These are phyloP conservation scores for Tolypocladium pustulatum DNA, from an alignment of 2,329 filamentous ascomycete genomes.

Conservation along the genomic window DNA sequence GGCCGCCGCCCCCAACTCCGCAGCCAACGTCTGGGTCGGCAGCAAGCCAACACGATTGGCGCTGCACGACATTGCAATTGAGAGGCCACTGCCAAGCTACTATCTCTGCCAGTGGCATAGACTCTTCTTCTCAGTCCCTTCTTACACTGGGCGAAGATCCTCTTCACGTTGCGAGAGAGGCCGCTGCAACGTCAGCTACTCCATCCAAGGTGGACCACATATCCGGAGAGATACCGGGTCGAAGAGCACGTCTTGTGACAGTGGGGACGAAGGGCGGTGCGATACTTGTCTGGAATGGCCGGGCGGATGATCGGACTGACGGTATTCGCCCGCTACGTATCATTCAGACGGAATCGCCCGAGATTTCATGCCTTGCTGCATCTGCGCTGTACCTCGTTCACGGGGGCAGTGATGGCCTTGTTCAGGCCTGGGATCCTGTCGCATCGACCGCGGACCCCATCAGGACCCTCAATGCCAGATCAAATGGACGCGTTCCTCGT, in stretches of 20 bases:
- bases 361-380: constrained; percentile 72
- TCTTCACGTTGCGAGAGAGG: constrained; percentile 32
- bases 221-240: constrained; percentile 63
- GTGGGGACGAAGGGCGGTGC: constrained; percentile 68
- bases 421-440: constrained; percentile 94
- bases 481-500: constrained; percentile 72
- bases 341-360: constrained; percentile 83
- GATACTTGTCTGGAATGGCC: constrained; percentile 79
- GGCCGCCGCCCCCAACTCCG: constrained; percentile 13
- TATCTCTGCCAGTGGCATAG: constrained; percentile 62
- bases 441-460: constrained; percentile 70
- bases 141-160: constrained; percentile 72
- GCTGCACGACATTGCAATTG: constrained; percentile 27
- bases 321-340: constrained; percentile 61
- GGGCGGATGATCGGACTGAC: constrained; percentile 39
- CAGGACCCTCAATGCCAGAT: constrained; percentile 76
- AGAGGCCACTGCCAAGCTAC: constrained; percentile 47
- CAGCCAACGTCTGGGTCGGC: constrained; percentile 7
- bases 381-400: constrained; percentile 84
- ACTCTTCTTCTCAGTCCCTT: constrained; percentile 62
- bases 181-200: constrained; percentile 37
- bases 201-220: constrained; percentile 25
- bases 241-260: constrained; percentile 70
- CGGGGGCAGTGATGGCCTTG: constrained; percentile 87
- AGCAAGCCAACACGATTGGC: constrained; percentile 19